Conservation (phyloP, 1,139 yeast species). For the Yamadazyma buinensis region DNA sequence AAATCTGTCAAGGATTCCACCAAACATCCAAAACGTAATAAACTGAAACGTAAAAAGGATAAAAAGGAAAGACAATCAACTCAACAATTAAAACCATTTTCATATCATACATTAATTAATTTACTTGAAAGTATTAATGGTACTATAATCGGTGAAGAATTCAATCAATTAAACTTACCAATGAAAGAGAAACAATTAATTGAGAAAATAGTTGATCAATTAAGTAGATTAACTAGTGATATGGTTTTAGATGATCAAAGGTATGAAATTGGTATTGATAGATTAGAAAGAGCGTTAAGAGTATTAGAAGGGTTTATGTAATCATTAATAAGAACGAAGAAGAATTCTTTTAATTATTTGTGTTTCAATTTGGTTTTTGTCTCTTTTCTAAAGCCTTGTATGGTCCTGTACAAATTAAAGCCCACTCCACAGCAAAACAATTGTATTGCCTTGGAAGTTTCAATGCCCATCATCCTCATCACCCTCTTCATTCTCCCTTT, state of each 20-base stretch:
- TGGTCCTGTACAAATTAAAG: no score
- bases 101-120: conserved; percentile 55
- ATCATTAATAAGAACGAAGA: no score
- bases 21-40: conserved; percentile 16
- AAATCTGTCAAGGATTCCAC: conserved; percentile 37
- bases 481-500: no score
- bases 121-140: conserved; percentile 63
- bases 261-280: conserved; percentile 72
- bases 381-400: no score
- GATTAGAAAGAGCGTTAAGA: conserved; percentile 75
- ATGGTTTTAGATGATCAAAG: conserved; percentile 81
- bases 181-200: conserved; percentile 72
- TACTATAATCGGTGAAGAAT: conserved; percentile 63
- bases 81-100: conserved; percentile 43
- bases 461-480: no score
- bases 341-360: no score
- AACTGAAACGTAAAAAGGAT: conserved; percentile 15
- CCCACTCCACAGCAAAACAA: no score
- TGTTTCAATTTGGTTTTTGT: no score
- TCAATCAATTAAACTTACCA: conserved; percentile 70
- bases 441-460: no score
- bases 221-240: conserved; percentile 81
- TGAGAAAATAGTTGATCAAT: conserved; percentile 80
- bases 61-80: conserved; percentile 7
- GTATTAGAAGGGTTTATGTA: conserved; percentile 75